Percentiles rank a stretch among this genome's conserved stretches.
Evolutionary conservation across 73 alveolate species (phyloP).

Genomic region (Effrenium voratum): DNA sequence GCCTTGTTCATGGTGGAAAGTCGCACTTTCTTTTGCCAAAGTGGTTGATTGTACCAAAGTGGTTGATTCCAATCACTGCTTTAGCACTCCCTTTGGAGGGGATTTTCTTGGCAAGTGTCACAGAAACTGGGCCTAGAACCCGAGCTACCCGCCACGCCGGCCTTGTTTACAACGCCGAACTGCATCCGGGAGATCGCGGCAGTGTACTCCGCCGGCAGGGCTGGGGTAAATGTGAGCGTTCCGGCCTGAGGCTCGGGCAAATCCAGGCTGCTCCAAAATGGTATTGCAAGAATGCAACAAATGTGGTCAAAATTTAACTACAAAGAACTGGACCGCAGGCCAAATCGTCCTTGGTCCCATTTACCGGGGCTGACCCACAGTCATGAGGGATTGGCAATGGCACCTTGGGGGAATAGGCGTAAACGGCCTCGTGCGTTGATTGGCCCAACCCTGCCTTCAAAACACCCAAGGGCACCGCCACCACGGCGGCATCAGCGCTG

Average conservation of each 20-base stretch:
- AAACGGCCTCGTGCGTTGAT: neutral
- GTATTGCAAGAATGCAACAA: no score
- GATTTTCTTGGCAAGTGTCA: neutral
- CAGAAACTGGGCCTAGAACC: neutral
- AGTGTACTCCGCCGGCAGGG: constrained; percentile 20
- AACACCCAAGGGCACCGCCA: constrained; percentile 83
- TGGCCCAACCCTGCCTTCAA: neutral
- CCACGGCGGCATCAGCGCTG: constrained; percentile 54
- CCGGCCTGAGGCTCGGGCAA: neutral
- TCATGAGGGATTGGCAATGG: no score
- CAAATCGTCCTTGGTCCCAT: no score
- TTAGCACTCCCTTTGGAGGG: no score
- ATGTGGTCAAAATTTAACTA: no score
- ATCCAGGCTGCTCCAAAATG: no score
- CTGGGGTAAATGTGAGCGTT: constrained; percentile 16
- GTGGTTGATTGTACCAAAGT: neutral
- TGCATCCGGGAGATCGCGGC: constrained; percentile 69
- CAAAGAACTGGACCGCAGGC: no score
- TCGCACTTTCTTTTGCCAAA: neutral
- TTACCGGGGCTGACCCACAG: no score
- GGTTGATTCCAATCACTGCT: no score
- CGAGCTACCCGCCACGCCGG: neutral
- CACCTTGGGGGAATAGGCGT: no score
- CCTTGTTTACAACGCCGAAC: constrained; percentile 77
- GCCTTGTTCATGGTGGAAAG: neutral